Base-by-base conservation (phyloP, 140 eudicot species). In the Stevia rebaudiana region DNA sequence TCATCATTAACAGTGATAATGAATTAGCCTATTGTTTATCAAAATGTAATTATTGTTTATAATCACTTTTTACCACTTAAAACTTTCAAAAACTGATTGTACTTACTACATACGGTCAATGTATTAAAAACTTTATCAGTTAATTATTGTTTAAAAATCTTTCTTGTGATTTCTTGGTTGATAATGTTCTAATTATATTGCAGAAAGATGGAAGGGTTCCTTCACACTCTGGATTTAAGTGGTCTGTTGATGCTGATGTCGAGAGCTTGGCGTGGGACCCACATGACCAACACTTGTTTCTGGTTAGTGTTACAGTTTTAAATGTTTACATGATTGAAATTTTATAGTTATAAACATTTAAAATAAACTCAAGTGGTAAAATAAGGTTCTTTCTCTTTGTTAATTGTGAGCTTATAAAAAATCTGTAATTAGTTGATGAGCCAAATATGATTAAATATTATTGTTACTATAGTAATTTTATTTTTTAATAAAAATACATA, bases 181-280 rank as follows among this genome's bases (percentile, higher is more conserved):
- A 61, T 43, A 61, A 23, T 15, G 3, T 15, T 36, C 0, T 59
- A 36, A 41, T 9, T 69, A 52, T 16, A 23, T 73, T 79, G 75
- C 76, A 90, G 98, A 91, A 78, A 72, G 96, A 91, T 48, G 95
- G 84, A 44, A 79, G 95, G 78, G 74, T 41, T 56, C 94, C 92
- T 28, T 44, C 88, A 15, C 95, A 87, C 72, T 59, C 82, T 56
- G 98, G 96, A 70, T 78, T 82, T 43, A 91, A 73, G 67, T 91
- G 96, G 96, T 33, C 86, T 5, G 96, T 87, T 24, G 63, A 73
- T 61, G 89, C 96, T 65, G 92, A 91, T 46, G 98, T 91, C 13
- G 98, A 91, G 64, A 76, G 96, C 73, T 62, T 91, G 89, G 87
- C 95, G 21, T 91, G 98, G 96, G 89, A 91, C 61, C 96, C 98